These are phyloP conservation scores for Raffaelea albimanens DNA, from an alignment of 2,329 filamentous ascomycete genomes.

Conservation along the genomic window DNA sequence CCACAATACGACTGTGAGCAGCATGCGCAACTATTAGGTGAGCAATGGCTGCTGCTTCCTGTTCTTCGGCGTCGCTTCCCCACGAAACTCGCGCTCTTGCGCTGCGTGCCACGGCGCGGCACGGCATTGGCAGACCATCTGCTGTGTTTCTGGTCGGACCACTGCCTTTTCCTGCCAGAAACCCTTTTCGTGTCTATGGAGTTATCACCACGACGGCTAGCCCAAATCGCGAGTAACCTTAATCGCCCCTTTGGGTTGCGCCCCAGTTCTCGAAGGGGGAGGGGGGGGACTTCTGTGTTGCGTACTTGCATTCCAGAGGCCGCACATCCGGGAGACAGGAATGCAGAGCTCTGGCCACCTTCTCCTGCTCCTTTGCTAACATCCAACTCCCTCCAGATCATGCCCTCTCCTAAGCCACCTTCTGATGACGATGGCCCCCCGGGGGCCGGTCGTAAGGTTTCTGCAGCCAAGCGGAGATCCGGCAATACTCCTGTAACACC, in stretches of 20 bases:
- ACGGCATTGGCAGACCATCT: too few relatives aligned
- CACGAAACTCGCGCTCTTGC: too few relatives aligned
- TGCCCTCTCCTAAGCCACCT: constrained; percentile 12
- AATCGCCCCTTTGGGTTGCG: too few relatives aligned
- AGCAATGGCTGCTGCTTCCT: not conserved
- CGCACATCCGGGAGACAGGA: not conserved
- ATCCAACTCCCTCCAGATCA: constrained; percentile 8
- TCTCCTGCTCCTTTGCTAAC: too few relatives aligned
- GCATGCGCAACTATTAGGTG: constrained; percentile 7
- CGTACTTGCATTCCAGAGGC: not conserved
- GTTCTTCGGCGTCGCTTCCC: not conserved
- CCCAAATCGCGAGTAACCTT: too few relatives aligned
- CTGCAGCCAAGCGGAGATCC: constrained; percentile 12
- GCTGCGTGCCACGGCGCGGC: too few relatives aligned
- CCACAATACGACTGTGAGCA: not conserved
- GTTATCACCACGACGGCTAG: too few relatives aligned
- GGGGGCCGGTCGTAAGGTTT: constrained; percentile 2
- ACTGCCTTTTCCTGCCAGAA: too few relatives aligned
- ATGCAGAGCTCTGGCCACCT: constrained; percentile 8
- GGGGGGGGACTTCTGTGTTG: too few relatives aligned
- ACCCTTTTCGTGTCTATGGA: too few relatives aligned
- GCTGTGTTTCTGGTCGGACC: too few relatives aligned
- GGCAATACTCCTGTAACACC: constrained; percentile 17
- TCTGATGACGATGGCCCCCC: constrained; percentile 8
- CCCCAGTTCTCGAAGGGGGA: too few relatives aligned